Percentiles rank a stretch among this genome's conserved stretches.
These are phyloP conservation scores for Ganoderma resinaceum DNA, from an alignment of 1,284 basidiomycete species.

Conservation along the genomic window DNA sequence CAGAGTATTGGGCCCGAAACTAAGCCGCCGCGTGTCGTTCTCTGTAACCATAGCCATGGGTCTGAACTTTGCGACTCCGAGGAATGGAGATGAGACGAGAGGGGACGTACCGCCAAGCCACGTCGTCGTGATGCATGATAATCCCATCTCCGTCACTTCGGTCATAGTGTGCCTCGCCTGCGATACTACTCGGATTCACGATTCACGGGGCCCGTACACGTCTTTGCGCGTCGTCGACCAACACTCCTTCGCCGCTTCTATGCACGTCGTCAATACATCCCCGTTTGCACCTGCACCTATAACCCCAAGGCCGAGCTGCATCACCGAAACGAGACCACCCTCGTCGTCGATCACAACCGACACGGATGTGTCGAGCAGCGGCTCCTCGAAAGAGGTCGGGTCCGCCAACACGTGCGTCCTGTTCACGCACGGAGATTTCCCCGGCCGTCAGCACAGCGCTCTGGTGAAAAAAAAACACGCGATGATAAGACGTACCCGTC, in stretches of 20 bases:
- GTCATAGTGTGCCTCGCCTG: neutral
- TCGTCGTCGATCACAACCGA: conserved; percentile 69
- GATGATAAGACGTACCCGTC: conserved; percentile 62
- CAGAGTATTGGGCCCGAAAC: neutral
- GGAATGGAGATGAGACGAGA: neutral
- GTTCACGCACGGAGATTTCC: neutral
- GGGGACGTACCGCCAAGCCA: neutral
- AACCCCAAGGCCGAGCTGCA: conserved; percentile 61
- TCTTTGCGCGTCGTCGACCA: conserved; percentile 28
- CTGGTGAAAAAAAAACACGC: neutral
- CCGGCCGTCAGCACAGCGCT: neutral
- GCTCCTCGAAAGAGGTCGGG: conserved; percentile 91
- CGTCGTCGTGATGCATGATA: neutral
- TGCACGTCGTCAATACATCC: conserved; percentile 53
- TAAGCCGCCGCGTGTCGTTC: neutral
- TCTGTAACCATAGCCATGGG: neutral
- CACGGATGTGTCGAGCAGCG: conserved; percentile 76
- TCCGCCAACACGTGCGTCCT: conserved; percentile 81
- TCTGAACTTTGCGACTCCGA: neutral
- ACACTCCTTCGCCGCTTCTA: conserved; percentile 52
- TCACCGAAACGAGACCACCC: conserved; percentile 60
- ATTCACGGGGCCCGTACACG: conserved; percentile 23
- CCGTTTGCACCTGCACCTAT: conserved; percentile 32
- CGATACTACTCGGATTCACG: conserved; percentile 17
- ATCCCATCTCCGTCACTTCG: neutral